Base-by-base conservation (phyloP, 305 asterid genomes). In the Withania somnifera region DNA sequence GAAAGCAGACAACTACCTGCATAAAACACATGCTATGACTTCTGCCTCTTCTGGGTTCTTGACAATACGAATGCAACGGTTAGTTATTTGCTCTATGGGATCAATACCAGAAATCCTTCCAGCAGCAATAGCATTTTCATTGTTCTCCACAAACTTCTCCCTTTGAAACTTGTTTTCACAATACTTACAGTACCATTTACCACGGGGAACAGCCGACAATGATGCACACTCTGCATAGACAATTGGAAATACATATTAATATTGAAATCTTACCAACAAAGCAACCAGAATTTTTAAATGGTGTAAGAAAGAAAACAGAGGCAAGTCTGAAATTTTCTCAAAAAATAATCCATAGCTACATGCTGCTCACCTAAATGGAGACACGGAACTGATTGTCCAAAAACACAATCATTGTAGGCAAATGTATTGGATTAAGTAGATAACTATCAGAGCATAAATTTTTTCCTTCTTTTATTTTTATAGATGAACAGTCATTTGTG, bases 151-250 rank as follows among this genome's bases (percentile, higher is more conserved):
- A 83, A 84, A 89, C 82, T 81, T 93, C 89, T 93, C 98, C 89
- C 94, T 94, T 90, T 89, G 91, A 87, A 94, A 93, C 95, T 90
- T 91, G 89, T 89, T 94, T 79, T 93, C 92, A 89, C 99, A 96
- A 88, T 96, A 94, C 79, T 92, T 93, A 87, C 99, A 96, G 86
- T 88, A 94, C 99, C 98, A 96, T 90, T 93, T 94, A 85, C 97
- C 97, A 83, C 83, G 90, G 86, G 99, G 97, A 86, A 93, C 89
- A 87, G 89, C 86, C n/a, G 87, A 79, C 57, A 96, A 82, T 80
- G 96, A 93, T 73, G 99, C 97, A 86, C 99, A 96, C 84, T 90
- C 99, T 96, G 93, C 93, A 90, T 69, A 80, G 50, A 78, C 58
- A 79, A 64, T 26, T 42, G 73, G 22, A 52, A 63, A 53, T 45